A percentile compares a stretch with the other conserved stretches of the same genome.
Conservation (phyloP, 352 stramenopile species). For the Hyaloperonospora brassicae region DNA sequence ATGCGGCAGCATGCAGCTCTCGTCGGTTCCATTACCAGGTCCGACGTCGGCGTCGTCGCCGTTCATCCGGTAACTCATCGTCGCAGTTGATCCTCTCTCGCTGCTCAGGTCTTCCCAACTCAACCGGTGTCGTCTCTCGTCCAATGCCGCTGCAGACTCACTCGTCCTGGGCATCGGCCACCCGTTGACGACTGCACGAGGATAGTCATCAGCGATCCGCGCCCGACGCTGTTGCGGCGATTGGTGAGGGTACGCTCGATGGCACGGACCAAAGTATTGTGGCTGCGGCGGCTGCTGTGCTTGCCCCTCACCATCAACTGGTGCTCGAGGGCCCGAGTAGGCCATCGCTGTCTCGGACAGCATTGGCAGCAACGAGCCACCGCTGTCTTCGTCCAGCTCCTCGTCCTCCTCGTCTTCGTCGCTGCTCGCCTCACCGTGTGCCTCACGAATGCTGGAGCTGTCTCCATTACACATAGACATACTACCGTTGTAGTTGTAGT, state of each 20-base stretch:
- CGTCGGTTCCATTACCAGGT: background rate
- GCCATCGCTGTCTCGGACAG: background rate
- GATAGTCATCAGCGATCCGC: constrained; percentile 9
- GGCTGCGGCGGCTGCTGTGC: constrained; percentile 10
- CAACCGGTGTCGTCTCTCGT: constrained; percentile 6
- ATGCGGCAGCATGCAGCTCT: background rate
- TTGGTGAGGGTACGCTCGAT: constrained; percentile 16
- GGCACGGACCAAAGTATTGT: constrained; percentile 11
- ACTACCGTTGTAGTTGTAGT: constrained; percentile 1
- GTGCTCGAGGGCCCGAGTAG: constrained; percentile 1
- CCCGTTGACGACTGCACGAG: background rate
- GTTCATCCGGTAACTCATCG: constrained; percentile 2
- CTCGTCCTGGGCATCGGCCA: constrained; percentile 1
- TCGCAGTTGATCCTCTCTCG: constrained; percentile 5
- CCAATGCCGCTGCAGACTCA: background rate
- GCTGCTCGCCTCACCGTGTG: constrained; percentile 8
- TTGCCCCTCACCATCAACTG: constrained; percentile 8
- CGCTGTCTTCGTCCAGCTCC: background rate
- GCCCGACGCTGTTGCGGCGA: constrained; percentile 15
- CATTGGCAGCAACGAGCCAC: background rate
- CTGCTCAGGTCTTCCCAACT: constrained; percentile 1
- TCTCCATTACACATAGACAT: constrained; percentile 1
- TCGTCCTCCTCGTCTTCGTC: constrained; percentile 14
- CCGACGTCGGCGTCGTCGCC: background rate
- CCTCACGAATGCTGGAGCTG: background rate